These are phyloP conservation scores for Pterulicium gracile DNA, from an alignment of 1,284 basidiomycete genomes.

Conservation along the genomic window DNA sequence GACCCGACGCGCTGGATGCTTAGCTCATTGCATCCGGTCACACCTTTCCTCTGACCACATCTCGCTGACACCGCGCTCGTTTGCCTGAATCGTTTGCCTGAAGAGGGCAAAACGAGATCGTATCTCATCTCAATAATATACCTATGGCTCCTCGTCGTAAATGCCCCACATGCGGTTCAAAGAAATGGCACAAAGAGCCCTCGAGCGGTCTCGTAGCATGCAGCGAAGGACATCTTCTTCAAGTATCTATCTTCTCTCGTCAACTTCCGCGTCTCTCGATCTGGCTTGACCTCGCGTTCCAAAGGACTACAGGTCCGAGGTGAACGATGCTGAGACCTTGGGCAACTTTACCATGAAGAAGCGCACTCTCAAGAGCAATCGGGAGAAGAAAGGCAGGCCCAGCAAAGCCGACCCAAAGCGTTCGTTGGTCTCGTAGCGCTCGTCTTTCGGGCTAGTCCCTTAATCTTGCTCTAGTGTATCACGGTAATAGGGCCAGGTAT, in stretches of 20 bases:
- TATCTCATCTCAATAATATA: no score
- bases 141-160: slow-evolving; percentile 26
- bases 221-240: slow-evolving; percentile 69
- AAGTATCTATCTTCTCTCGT: slow-evolving; percentile 29
- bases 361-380: slow-evolving; percentile 43
- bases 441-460: no score
- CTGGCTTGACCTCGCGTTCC: slow-evolving; percentile 5
- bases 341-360: slow-evolving; percentile 52
- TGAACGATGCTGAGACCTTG: slow-evolving; percentile 44
- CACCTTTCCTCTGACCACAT: no score
- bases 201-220: slow-evolving; percentile 62
- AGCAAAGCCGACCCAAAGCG: slow-evolving; percentile 48
- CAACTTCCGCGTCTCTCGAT: not conserved
- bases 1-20: no score
- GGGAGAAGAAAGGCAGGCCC: slow-evolving; percentile 34
- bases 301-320: slow-evolving; percentile 69
- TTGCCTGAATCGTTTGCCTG: no score
- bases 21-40: no score
- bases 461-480: slow-evolving; percentile 48
- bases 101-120: no score
- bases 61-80: no score
- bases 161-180: slow-evolving; percentile 64
- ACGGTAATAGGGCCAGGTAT: slow-evolving; percentile 65
- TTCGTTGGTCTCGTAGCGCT: slow-evolving; percentile 22
- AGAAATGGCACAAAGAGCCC: slow-evolving; percentile 70